Base-by-base conservation (phyloP, 441 rosid species). In the Jatropha multifida region DNA sequence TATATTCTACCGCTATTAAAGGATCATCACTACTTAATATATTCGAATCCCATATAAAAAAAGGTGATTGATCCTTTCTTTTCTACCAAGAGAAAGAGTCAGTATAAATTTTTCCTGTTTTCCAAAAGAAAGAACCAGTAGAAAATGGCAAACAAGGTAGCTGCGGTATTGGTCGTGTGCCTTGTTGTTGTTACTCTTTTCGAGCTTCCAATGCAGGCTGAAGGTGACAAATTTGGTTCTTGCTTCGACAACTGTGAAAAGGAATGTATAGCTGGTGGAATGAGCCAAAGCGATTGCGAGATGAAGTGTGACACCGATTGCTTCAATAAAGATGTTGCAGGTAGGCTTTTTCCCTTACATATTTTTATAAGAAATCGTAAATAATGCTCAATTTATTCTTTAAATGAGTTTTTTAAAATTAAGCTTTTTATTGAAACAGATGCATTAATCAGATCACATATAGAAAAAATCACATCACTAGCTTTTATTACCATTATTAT, bases 291-390 rank as follows among this genome's bases (percentile, higher is more conserved):
- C 61, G 52, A 64, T 64, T 86, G 90, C 56, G 86, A 84, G 73
- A 80, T 84, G 86, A 86, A 74, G 77, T 84, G 90, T 69, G 84
- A 88, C 46, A 32, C 77, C 3, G 81, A 80, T 44, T 84, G 90
- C 65, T 27, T 74, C 17, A 68, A 81, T 42, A 72, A 81, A 59
- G 84, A 82, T 11, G 60, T 74, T 55, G 79, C 75, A 0, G 83
- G 85, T 83, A 76, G 7, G 11, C 2, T 58, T 58, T 58, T 58
- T 20, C 20, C 12, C 20, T n/a, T n/a, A 6, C 10, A 17, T 11
- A 1, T 52, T 11, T 1, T 52, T 11, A 6, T 12, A 13, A 12
- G 7, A 14, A 52, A 52, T 52, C 56, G 0, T 52, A 12, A 32
- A 32, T 32, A 32, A 32, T 32, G 32, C 0, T 32, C 32, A 32